Evolutionary conservation across 2,329 filamentous ascomycete species (phyloP), one percentile per base, ranked within the genome.

Genomic region (Phyllosticta paracitricarpa): DNA sequence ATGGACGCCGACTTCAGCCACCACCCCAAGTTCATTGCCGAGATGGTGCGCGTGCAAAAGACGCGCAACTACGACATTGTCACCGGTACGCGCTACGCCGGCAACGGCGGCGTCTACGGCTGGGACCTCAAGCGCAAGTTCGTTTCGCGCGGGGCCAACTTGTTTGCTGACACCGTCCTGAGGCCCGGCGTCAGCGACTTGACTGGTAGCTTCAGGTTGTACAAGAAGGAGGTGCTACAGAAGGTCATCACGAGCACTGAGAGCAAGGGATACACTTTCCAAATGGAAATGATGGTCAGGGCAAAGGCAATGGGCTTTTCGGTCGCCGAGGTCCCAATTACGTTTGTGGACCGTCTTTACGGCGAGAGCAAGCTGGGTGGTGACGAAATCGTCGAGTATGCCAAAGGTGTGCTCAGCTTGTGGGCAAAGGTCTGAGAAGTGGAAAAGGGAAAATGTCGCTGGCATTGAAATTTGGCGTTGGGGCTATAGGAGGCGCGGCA

Each of bases 1-100:
- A 99, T 99, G 94, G 94, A 99, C 80, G 94, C 95, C 77, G 94
- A 99, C 79, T 99, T 99, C 83, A 91, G 86, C 69, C 94, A 99
- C 80, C 94, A 99, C 81, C 94, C 94, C 72, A 99, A 97, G 79
- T 99, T 97, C 84, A 96, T 99, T 77, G 87, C 92, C 59, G 82
- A 87, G 72, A 97, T 99, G 91, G 90, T 99, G 70, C 83, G 82
- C 63, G 83, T 86, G 67, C 94, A 97, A 77, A 83, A 85, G 75
- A 78, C 80, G 61, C 87, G 81, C 66, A 85, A 91, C 79, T 96
- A 91, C 79, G 94, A 99, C 72, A 99, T 99, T 68, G 92, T 99
- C 55, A 97, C 93, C 1, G 94, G 94, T 59, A 99, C 94, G 54
- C 84, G 94, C 64, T 99, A 99, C 77, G 91, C 91, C 10, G 90